Base-by-base conservation (phyloP, 78 protist genomes). In the Dictyostelium intermedium region DNA sequence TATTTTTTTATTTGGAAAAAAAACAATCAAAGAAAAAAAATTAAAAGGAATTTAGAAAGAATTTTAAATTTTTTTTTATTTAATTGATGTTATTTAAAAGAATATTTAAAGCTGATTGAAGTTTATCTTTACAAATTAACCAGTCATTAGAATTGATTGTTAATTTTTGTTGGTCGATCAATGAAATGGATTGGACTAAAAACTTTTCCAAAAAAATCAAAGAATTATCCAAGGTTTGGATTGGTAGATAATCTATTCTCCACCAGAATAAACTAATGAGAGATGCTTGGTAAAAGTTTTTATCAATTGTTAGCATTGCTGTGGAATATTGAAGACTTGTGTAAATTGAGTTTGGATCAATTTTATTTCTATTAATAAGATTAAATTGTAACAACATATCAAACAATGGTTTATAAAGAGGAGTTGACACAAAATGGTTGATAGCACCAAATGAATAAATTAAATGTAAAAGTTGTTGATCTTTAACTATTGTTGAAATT, bases 391-490 rank as follows among this genome's bases (percentile, higher is more conserved):
- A 47, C 2, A 89, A 11, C 20, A 89, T 39, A 50, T 78, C 47
- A 7, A 80, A 16, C 20, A 89, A n/a, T 16, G 83, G 69, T 37
- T 63, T 43, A 35, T 69, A 89, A 10, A 87, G 47, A 69, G 27
- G 43, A 34, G 35, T 34, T 72, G 41, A 30, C 2, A 69, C 50
- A 56, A 89, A 89, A 11, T 34, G 53, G n/a, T 89, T 47, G 2
- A 45, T 80, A 5, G n/a, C 35, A 45, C 94, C 94, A 32, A 34
- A 30, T 34, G 81, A 47, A 66, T 32, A 89, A n/a, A 89, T 80
- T 45, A 89, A 61, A 39, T 89, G 94, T 18, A 89, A 50, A 1
- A 89, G 23, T 80, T 89, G 94, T 69, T 89, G 94, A 70, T 89
- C 60, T 8, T 70, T 34, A 2, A 56, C 72, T 66, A 89, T 63